Conservation (phyloP, 2,329 filamentous ascomycete genomes). For the Penicillium psychrosexuale region DNA sequence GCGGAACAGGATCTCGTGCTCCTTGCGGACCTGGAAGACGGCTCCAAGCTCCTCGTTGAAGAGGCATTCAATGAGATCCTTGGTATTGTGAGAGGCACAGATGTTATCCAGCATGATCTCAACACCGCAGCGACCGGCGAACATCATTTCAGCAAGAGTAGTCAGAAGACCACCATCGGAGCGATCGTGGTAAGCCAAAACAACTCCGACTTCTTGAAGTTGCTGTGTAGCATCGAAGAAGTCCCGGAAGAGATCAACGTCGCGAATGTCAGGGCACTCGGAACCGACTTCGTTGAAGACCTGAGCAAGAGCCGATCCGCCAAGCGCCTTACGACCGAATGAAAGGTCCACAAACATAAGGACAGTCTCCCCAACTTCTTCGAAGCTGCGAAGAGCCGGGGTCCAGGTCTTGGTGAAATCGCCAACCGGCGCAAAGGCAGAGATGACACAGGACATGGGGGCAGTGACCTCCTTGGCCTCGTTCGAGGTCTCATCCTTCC, state of each 20-base stretch:
- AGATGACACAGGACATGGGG: slow-evolving; percentile 85
- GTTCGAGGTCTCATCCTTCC: slow-evolving; percentile 68
- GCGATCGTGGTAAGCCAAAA: slow-evolving; percentile 90
- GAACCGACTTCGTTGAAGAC: slow-evolving; percentile 82
- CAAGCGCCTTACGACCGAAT: slow-evolving; percentile 73
- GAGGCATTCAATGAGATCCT: slow-evolving; percentile 69
- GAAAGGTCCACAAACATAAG: slow-evolving; percentile 91
- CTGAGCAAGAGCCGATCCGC: slow-evolving; percentile 88
- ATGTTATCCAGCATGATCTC: slow-evolving; percentile 76
- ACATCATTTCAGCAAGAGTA: slow-evolving; percentile 95
- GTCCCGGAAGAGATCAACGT: slow-evolving; percentile 76
- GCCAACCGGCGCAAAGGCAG: slow-evolving; percentile 81
- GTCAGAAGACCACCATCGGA: slow-evolving; percentile 92
- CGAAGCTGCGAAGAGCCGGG: slow-evolving; percentile 74
- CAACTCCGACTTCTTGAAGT: slow-evolving; percentile 64
- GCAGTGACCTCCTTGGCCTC: slow-evolving; percentile 82
- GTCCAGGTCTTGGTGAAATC: slow-evolving; percentile 90
- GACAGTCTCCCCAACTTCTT: slow-evolving; percentile 84
- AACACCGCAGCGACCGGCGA: slow-evolving; percentile 85
- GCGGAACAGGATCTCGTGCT: slow-evolving; percentile 79
- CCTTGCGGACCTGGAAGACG: slow-evolving; percentile 88
- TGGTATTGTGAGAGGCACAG: slow-evolving; percentile 57
- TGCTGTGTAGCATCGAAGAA: slow-evolving; percentile 83
- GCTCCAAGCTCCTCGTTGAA: slow-evolving; percentile 97
- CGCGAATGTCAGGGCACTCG: slow-evolving; percentile 79